phyloP scores from a whole-genome alignment of 257 asterid species.

The Ocimum tenuiflorum region DNA sequence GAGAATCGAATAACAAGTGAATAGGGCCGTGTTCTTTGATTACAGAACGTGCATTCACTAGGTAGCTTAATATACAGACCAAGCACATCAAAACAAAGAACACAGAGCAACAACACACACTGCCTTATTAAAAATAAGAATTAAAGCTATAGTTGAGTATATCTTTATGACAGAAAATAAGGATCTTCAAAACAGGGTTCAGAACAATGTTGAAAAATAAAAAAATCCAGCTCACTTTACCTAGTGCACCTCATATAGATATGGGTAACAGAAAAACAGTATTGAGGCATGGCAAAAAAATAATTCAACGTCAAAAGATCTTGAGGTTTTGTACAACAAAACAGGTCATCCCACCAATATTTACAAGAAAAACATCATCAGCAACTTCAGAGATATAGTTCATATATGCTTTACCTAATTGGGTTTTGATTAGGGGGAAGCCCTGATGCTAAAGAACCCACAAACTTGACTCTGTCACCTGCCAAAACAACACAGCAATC shows the following conservation, averaged over 20 bases:
- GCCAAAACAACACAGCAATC: conserved; percentile 23
- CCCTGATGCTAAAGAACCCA: conserved; percentile 44
- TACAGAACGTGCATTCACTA: background rate
- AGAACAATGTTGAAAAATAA: background rate
- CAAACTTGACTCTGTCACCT: conserved; percentile 83
- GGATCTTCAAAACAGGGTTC: too few species aligned
- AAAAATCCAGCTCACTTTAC: background rate
- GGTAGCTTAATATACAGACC: background rate
- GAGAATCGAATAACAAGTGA: background rate
- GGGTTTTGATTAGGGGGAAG: conserved; percentile 39
- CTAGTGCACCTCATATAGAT: background rate
- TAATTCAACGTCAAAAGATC: too few species aligned
- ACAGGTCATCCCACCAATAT: too few species aligned
- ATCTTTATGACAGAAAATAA: too few species aligned
- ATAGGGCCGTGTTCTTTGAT: background rate
- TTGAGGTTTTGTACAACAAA: too few species aligned
- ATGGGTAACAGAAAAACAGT: background rate
- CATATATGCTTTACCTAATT: conserved; percentile 34
- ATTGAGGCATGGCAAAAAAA: background rate
- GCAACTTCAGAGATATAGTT: background rate
- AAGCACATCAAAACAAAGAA: too few species aligned
- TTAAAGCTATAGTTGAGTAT: too few species aligned
- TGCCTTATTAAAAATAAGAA: too few species aligned
- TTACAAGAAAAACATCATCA: background rate
- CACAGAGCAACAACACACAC: too few species aligned